phyloP scores from a whole-genome alignment of 768 basidiomycete genomes.

The Suillus lakei region DNA sequence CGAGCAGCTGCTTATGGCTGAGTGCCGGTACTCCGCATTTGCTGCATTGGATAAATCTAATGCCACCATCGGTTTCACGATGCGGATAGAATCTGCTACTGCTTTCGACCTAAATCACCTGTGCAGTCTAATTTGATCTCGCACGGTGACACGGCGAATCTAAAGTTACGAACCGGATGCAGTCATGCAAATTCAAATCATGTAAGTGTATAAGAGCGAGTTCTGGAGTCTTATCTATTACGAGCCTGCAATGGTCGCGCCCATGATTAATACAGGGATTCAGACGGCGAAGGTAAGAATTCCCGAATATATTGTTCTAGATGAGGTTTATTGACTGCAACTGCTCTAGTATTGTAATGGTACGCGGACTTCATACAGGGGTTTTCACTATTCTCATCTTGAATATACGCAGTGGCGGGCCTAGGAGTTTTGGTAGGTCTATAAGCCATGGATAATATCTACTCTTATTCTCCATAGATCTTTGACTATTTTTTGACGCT shows the following conservation, averaged over 20 bases:
- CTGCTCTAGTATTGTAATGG: slow-evolving; percentile 2
- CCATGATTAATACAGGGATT: neutral
- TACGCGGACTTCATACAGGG: neutral
- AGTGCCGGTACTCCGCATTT: neutral
- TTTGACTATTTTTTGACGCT: slow-evolving; percentile 5
- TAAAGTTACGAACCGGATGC: neutral
- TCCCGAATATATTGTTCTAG: neutral
- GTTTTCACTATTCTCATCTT: neutral
- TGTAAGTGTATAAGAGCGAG: neutral
- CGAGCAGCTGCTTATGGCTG: neutral
- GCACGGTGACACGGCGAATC: neutral
- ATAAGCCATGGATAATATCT: neutral
- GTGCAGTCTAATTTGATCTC: neutral
- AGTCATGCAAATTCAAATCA: neutral
- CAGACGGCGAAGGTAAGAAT: slow-evolving; percentile 5
- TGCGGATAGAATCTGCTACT: neutral
- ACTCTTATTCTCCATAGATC: neutral
- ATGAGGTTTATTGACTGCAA: neutral
- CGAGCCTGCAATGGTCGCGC: neutral
- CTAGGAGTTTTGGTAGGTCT: slow-evolving; percentile 2
- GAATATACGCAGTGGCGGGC: neutral
- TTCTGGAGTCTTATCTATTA: neutral
- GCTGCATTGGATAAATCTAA: neutral
- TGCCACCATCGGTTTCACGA: neutral
- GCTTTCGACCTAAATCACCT: neutral